These are phyloP conservation scores for Seiridium unicorne DNA, from an alignment of 2,329 filamentous ascomycete genomes.

Conservation along the genomic window DNA sequence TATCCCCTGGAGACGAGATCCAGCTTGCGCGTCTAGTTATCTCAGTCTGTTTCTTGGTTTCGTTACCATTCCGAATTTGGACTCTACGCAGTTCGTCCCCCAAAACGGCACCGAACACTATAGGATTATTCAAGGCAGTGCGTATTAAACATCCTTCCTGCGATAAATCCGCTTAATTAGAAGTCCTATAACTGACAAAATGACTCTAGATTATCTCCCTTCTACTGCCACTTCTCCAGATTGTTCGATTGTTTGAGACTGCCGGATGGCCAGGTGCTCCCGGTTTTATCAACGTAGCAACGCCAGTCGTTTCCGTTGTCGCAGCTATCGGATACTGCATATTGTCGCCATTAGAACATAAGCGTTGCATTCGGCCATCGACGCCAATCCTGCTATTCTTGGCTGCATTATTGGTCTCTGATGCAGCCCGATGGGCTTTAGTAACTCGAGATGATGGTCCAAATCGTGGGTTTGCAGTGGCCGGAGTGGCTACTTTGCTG, in stretches of 20 bases:
- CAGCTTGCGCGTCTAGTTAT: not conserved
- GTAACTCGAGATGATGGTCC: conserved; percentile 5
- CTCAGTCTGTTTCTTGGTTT: not conserved
- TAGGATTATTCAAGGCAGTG: not conserved
- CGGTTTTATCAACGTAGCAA: not conserved
- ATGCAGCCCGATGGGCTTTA: conserved; percentile 9
- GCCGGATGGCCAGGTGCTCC: not conserved
- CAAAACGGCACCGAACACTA: not conserved
- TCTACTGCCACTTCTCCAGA: not conserved
- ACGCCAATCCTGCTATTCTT: conserved; percentile 20
- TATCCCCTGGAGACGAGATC: not conserved
- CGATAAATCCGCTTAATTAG: not conserved
- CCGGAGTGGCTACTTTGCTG: conserved; percentile 11
- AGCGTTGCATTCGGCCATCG: conserved; percentile 17
- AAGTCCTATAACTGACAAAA: not conserved
- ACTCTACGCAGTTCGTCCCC: not conserved
- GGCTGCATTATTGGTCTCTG: conserved; percentile 14
- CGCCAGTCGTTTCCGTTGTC: not conserved
- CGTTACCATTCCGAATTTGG: not conserved
- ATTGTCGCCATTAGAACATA: conserved; percentile 18
- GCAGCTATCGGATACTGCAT: conserved; percentile 8
- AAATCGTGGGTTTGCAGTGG: not conserved
- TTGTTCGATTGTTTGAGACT: not conserved
- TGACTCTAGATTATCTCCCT: not conserved
- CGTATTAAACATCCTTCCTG: not conserved